A percentile compares a stretch with the other conserved stretches of the same genome.
Conservation (phyloP, 129 eudicot species). For the Flaveria brownii region DNA sequence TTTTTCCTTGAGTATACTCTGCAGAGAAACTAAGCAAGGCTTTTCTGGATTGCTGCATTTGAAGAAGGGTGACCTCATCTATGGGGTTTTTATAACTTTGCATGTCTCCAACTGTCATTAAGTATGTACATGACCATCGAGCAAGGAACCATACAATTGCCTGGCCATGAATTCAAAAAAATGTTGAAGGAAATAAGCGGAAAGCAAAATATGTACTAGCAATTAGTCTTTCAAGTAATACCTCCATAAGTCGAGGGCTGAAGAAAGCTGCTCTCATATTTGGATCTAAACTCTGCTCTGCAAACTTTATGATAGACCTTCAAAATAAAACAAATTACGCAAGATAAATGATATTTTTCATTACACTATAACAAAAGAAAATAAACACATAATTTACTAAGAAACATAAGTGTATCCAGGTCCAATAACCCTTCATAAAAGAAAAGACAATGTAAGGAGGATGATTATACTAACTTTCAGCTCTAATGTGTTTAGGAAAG, state of each 20-base stretch:
- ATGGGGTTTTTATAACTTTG: slow-evolving; percentile 36
- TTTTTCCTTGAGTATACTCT: slow-evolving; percentile 73
- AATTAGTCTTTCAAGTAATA: slow-evolving; percentile 31
- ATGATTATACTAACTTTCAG: background rate
- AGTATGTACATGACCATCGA: slow-evolving; percentile 83
- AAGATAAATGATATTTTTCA: background rate
- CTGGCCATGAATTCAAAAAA: slow-evolving; percentile 40
- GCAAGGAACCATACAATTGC: slow-evolving; percentile 95
- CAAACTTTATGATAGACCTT: slow-evolving; percentile 82
- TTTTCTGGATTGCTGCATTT: slow-evolving; percentile 42
- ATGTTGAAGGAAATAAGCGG: slow-evolving; percentile 11
- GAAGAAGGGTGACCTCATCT: slow-evolving; percentile 35
- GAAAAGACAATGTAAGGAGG: background rate
- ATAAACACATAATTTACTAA: background rate
- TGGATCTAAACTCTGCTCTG: slow-evolving; percentile 84
- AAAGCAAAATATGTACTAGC: slow-evolving; percentile 1
- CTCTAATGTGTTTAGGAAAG: background rate
- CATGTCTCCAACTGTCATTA: slow-evolving; percentile 60
- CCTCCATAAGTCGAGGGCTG: slow-evolving; percentile 99
- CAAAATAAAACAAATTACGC: slow-evolving; percentile 27
- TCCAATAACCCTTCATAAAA: background rate
- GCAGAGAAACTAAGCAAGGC: slow-evolving; percentile 60
- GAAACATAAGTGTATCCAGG: background rate
- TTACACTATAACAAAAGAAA: slow-evolving; percentile 10
- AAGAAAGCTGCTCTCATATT: slow-evolving; percentile 80